Evolutionary conservation across 148 eudicot genomes (phyloP).

Genomic region (Mesembryanthemum crystallinum): DNA sequence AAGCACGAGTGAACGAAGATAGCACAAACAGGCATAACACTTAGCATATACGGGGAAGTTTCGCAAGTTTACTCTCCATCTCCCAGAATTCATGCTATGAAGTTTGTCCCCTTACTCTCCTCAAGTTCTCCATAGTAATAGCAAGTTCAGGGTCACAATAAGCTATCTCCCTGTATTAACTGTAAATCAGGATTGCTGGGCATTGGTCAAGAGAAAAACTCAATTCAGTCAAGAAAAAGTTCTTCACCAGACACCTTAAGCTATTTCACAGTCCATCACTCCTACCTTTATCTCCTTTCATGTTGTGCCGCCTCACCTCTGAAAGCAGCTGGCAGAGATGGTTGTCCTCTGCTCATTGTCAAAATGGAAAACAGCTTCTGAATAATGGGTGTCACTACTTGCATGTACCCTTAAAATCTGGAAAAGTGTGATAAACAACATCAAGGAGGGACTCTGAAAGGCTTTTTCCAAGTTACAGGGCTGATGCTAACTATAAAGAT

Average conservation of each 20-base stretch:
- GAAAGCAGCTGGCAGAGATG: neutral
- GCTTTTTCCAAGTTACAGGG: no score
- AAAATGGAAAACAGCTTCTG: neutral
- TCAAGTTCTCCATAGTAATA: neutral
- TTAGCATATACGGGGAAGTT: neutral
- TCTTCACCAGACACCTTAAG: neutral
- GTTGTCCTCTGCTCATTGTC: neutral
- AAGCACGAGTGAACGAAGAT: no score
- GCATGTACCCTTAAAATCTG: neutral
- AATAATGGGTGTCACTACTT: neutral
- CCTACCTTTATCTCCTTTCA: neutral
- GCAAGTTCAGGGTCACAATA: neutral
- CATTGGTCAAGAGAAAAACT: neutral
- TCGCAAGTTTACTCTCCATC: neutral
- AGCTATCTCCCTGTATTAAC: neutral
- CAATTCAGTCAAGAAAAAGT: neutral
- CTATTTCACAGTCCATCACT: neutral
- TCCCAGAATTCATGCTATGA: neutral
- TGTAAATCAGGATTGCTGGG: neutral
- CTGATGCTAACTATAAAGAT: neutral
- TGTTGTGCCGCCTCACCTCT: neutral
- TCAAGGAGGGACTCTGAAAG: no score
- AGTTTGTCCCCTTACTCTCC: neutral
- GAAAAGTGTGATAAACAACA: no score
- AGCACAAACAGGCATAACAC: neutral